A percentile compares a stretch with the other conserved stretches of the same genome.
These are phyloP conservation scores for Zea mays DNA, from an alignment of 176 grass and related monocot species.

Conservation along the genomic window DNA sequence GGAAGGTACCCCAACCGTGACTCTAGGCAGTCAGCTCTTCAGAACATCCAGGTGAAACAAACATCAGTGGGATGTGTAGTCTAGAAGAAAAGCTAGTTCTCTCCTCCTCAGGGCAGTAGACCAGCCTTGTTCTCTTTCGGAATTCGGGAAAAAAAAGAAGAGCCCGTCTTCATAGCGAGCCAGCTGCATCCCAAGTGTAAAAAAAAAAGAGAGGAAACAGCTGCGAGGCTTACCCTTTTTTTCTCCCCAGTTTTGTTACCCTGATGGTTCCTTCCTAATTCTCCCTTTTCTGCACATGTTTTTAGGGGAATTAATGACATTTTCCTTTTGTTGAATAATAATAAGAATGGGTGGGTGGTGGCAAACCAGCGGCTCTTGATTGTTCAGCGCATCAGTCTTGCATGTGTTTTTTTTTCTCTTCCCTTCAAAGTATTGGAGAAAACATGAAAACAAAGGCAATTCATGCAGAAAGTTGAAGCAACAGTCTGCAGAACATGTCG, in stretches of 20 bases:
- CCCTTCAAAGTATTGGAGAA: background rate
- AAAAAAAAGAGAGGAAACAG: conserved; percentile 51
- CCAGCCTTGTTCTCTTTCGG: conserved; percentile 33
- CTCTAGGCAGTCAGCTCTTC: conserved; percentile 96
- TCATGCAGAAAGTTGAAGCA: conserved; percentile 20
- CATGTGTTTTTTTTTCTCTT: background rate
- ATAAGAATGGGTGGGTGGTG: background rate
- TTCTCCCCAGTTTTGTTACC: background rate
- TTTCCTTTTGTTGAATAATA: conserved; percentile 25
- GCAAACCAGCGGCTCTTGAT: conserved; percentile 22
- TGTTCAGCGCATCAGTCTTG: background rate
- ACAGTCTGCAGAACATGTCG: background rate
- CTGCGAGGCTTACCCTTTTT: conserved; percentile 35
- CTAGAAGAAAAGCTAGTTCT: conserved; percentile 33
- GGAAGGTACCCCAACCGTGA: conserved; percentile 65
- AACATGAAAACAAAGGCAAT: background rate
- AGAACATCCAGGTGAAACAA: conserved; percentile 60
- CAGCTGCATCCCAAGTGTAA: conserved; percentile 69
- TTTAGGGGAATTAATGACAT: conserved; percentile 29
- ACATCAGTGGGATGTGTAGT: conserved; percentile 15
- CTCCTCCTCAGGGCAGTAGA: conserved; percentile 30
- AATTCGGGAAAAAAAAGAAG: background rate
- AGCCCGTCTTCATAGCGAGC: conserved; percentile 33
- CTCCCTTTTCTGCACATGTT: conserved; percentile 18
- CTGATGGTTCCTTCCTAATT: conserved; percentile 19